Evolutionary conservation across 2,329 filamentous ascomycete species (phyloP), one percentile per base, ranked within the genome.

Genomic region (Phaeosphaeriaceae sp.): DNA sequence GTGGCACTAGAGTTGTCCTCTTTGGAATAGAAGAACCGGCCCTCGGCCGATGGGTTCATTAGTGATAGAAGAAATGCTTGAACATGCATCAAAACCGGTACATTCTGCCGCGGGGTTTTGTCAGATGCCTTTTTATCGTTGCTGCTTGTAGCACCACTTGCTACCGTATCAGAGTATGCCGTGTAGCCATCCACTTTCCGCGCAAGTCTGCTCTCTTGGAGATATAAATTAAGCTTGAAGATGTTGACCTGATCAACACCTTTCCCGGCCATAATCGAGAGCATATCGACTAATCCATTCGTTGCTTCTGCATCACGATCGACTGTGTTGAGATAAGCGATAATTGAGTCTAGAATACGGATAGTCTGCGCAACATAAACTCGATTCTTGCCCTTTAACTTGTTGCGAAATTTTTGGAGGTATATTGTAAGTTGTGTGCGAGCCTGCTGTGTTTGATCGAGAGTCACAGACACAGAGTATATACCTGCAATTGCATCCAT

Each of bases 171-270:
- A 1, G 83, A 72, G 50, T 88, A 83, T 3, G 83, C 81, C 3
- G 86, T 83, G 66, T 97, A 99, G 40, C 90, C 89, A 74, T 99
- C 93, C 9, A 97, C 89, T 72, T 99, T 99, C 56, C 92, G 89
- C 1, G 93, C 92, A 11, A 99, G 77, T 64, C 96, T 97, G 54
- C 92, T 97, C 56, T 94, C 88, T 64, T 93, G 89, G 3, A 99
- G 83, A 70, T 97, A 97, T 35, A 85, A 83, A 26, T 92, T 86
- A 12, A 99, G 80, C 67, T 94, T 93, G 74, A 90, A 93, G 23
- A 97, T 83, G 64, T 97, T 96, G 75, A 99, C 92, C 66, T 97
- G 93, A 66, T 99, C 94, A 18, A 94, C 88, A 0, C 91, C 91
- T 68, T 96, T 96, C 30, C 87, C 86, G 18, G 86, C 82, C 57